Percentiles rank a stretch among this genome's conserved stretches.
Evolutionary conservation across 129 eudicot species (phyloP).

Genomic region (Saposhnikovia divaricata): DNA sequence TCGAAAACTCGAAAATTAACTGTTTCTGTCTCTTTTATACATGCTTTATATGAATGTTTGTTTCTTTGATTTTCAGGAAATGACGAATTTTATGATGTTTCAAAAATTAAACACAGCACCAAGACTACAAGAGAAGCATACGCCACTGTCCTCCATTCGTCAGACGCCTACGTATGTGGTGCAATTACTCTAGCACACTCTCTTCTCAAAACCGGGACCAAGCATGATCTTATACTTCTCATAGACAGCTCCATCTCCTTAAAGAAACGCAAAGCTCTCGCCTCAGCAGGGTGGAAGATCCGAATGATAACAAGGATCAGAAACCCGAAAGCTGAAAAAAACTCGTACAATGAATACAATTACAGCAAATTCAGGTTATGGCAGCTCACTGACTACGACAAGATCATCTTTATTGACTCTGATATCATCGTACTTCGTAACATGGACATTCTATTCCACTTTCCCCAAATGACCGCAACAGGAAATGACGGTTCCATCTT

Average conservation of each 20-base stretch:
- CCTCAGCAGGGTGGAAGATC: constrained; percentile 80
- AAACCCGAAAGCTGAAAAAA: constrained; percentile 69
- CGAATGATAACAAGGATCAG: constrained; percentile 69
- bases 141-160: constrained; percentile 80
- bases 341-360: constrained; percentile 79
- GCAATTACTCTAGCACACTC: constrained; percentile 83
- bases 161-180: constrained; percentile 75
- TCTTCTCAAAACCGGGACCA: constrained; percentile 50
- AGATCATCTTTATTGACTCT: constrained; percentile 73
- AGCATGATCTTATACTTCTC: constrained; percentile 76
- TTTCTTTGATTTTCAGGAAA: constrained; percentile 30
- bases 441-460: constrained; percentile 60
- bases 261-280: constrained; percentile 43
- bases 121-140: constrained; percentile 53
- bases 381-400: constrained; percentile 78
- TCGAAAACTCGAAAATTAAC: not conserved
- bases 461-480: constrained; percentile 80
- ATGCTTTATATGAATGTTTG: not conserved
- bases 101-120: constrained; percentile 24
- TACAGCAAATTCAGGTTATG: constrained; percentile 81
- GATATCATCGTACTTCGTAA: constrained; percentile 72
- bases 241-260: constrained; percentile 61
- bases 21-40: not conserved
- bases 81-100: constrained; percentile 49
- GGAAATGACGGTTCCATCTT: constrained; percentile 74